Evolutionary conservation across 2,329 filamentous ascomycete species (phyloP).

Genomic region (Septoria petroselini): DNA sequence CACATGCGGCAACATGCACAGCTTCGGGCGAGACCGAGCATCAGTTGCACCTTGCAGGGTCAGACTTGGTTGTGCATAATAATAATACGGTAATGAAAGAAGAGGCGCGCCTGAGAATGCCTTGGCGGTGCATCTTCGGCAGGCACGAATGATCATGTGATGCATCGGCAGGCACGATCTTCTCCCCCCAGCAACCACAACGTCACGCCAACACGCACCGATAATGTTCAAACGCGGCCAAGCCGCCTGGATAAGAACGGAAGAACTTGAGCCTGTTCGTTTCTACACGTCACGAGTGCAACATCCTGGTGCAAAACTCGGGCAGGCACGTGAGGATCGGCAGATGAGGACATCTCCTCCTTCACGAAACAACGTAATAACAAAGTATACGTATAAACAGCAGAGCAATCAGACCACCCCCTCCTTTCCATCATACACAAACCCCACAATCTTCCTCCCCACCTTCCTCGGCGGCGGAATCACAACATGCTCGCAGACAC

Average conservation of each 20-base stretch:
- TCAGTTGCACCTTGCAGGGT: neutral
- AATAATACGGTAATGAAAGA: too few relatives aligned
- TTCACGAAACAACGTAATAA: too few relatives aligned
- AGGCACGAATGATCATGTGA: neutral
- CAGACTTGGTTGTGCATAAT: neutral
- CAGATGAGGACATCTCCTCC: too few relatives aligned
- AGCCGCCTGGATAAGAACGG: neutral
- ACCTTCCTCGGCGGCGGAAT: conserved; percentile 35
- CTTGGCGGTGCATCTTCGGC: conserved; percentile 3
- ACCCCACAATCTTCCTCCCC: conserved; percentile 34
- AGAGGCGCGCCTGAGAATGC: too few relatives aligned
- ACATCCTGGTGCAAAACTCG: too few relatives aligned
- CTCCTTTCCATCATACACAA: conserved; percentile 35
- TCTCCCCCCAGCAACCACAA: neutral
- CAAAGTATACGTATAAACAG: too few relatives aligned
- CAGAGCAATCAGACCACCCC: conserved; percentile 5
- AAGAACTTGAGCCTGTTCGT: too few relatives aligned
- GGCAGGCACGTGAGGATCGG: too few relatives aligned
- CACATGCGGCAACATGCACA: neutral
- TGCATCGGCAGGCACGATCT: neutral
- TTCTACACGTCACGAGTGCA: too few relatives aligned
- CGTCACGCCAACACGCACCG: neutral
- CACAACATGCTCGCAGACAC: conserved; percentile 32
- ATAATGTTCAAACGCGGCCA: neutral
- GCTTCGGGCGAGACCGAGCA: neutral